These are phyloP conservation scores for Pulveroboletus sp. DNA, from an alignment of 768 basidiomycete genomes.

Conservation along the genomic window DNA sequence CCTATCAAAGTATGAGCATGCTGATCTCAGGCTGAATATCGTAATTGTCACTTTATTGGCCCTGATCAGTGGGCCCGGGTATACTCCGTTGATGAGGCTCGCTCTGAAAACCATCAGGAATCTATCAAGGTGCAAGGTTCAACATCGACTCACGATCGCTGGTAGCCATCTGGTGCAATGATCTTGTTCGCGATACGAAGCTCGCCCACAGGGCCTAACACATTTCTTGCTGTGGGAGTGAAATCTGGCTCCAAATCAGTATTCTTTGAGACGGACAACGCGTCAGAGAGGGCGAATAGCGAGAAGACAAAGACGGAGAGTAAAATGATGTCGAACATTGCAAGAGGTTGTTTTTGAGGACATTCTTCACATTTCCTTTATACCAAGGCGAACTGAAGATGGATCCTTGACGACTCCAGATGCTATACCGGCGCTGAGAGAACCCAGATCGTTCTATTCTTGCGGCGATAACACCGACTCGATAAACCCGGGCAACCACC, in stretches of 20 bases:
- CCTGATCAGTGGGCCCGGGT: constrained; percentile 45
- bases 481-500: no score
- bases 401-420: no score
- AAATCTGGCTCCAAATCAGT: not conserved
- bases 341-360: not conserved
- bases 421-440: no score
- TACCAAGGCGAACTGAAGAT: no score
- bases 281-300: constrained; percentile 7
- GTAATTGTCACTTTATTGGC: constrained; percentile 32
- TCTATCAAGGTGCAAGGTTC: not conserved
- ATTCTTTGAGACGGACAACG: not conserved
- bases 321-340: constrained; percentile 9
- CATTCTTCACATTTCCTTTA: no score
- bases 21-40: no score
- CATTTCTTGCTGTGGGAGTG: not conserved
- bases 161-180: constrained; percentile 49
- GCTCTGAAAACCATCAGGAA: constrained; percentile 27
- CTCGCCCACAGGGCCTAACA: constrained; percentile 20
- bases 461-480: no score
- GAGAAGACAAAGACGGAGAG: constrained; percentile 5
- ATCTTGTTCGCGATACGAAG: constrained; percentile 36
- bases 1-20: constrained; percentile 28
- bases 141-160: constrained; percentile 30
- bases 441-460: no score
- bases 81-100: constrained; percentile 41